A percentile compares a stretch with the other conserved stretches of the same genome.
Evolutionary conservation across 257 asterid species (phyloP).

Genomic region (Cynanchum wilfordii): DNA sequence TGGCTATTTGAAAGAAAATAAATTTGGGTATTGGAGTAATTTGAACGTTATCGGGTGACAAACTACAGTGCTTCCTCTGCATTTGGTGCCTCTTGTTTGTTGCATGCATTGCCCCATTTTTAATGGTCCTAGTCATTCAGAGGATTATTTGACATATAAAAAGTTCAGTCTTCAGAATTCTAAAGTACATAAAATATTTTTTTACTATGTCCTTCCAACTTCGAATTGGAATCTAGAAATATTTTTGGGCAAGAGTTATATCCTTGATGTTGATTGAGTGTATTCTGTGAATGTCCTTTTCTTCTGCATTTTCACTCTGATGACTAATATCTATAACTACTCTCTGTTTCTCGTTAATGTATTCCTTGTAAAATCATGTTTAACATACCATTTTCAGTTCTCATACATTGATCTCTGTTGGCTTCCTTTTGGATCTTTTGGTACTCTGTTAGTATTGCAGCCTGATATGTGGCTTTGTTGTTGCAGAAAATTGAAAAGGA

Average conservation of each 20-base stretch:
- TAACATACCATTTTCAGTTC: not conserved
- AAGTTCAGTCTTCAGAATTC: not conserved
- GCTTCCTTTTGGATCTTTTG: not conserved
- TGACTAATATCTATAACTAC: not conserved
- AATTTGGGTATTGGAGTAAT: not conserved
- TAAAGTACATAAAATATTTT: not conserved
- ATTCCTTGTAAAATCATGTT: not conserved
- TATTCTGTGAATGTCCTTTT: not conserved
- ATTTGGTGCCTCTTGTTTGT: not conserved
- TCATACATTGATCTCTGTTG: not conserved
- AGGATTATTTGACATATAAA: not conserved
- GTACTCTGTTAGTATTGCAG: not conserved
- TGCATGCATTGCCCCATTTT: not conserved
- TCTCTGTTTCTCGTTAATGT: not conserved
- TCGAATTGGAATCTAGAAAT: not conserved
- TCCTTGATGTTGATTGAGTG: not conserved
- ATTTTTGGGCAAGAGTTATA: not conserved
- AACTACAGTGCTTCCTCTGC: not conserved
- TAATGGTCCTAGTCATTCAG: not conserved
- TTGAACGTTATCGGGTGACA: not conserved
- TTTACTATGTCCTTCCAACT: not conserved
- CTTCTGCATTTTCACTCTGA: not conserved
- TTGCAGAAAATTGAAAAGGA: slow-evolving; percentile 13
- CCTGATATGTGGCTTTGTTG: slow-evolving; percentile 10
- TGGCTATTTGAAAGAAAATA: not conserved